These are phyloP conservation scores for Eucalyptus sp. DNA, from an alignment of 345 rosid genomes.

Conservation along the genomic window DNA sequence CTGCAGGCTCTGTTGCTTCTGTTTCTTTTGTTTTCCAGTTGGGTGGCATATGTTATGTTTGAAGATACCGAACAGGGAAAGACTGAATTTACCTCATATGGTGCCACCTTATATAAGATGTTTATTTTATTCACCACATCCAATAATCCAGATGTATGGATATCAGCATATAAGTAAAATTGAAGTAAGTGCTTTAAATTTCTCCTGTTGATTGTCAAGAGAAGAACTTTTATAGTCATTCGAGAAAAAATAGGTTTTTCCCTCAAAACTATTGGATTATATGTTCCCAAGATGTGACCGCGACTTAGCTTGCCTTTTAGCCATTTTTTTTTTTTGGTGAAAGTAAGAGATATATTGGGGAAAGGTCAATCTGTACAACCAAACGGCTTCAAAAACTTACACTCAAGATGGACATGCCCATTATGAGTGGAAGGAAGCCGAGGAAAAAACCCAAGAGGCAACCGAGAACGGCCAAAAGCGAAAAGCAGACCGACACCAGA, in stretches of 20 bases:
- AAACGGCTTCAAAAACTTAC: no score
- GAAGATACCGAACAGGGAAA: constrained; percentile 87
- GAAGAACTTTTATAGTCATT: neutral
- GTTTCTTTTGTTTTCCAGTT: constrained; percentile 84
- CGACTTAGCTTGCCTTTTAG: neutral
- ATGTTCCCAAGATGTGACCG: neutral
- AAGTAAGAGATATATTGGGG: no score
- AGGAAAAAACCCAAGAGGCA: no score
- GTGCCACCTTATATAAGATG: constrained; percentile 76
- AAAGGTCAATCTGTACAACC: no score
- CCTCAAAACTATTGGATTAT: neutral
- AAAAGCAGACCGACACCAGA: no score
- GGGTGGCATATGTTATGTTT: constrained; percentile 94
- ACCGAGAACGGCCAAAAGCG: no score
- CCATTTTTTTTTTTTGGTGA: no score
- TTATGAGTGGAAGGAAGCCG: no score
- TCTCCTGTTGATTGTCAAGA: neutral
- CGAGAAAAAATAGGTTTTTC: neutral
- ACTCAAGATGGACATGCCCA: no score
- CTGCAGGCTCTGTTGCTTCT: constrained; percentile 80
- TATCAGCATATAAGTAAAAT: constrained; percentile 78
- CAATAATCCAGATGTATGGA: constrained; percentile 99
- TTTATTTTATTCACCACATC: constrained; percentile 92
- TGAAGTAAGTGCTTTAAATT: neutral
- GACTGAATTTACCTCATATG: constrained; percentile 60